Percentiles rank a stretch among this genome's conserved stretches.
phyloP scores from a whole-genome alignment of 345 rosid genomes.

The Populus deltoides region DNA sequence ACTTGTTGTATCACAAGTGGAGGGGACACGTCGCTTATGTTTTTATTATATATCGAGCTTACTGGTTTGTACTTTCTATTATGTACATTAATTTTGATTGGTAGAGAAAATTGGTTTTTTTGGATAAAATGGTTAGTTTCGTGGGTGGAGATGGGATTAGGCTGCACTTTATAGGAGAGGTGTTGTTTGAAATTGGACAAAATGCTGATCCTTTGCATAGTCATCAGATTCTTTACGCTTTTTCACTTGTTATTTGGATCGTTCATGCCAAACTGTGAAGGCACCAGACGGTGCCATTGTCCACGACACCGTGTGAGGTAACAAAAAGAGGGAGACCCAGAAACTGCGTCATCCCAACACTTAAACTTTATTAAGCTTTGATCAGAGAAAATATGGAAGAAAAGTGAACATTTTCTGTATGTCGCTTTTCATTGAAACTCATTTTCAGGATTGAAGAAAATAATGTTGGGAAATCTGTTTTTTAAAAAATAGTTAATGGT shows the following conservation, averaged over 20 bases:
- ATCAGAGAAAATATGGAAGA: not conserved
- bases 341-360: not conserved
- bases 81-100: not conserved
- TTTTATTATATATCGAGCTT: not conserved
- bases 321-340: not conserved
- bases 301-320: no score
- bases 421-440: no score
- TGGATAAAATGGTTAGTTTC: not conserved
- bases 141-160: not conserved
- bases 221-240: not conserved
- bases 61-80: not conserved
- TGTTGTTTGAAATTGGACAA: not conserved
- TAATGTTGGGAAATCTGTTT: no score
- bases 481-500: no score
- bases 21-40: not conserved
- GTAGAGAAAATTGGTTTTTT: no score
- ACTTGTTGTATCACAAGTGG: not conserved
- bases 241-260: not conserved
- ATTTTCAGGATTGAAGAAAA: not conserved
- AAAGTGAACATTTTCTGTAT: not conserved
- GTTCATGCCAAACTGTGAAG: not conserved
- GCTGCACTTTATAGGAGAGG: not conserved
- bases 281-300: no score
- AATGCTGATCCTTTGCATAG: not conserved
- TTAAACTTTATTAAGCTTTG: no score